Percentiles rank a stretch among this genome's conserved stretches.
phyloP scores from a whole-genome alignment of 2,329 filamentous ascomycete species.

The Plectosphaerella cucumerina region DNA sequence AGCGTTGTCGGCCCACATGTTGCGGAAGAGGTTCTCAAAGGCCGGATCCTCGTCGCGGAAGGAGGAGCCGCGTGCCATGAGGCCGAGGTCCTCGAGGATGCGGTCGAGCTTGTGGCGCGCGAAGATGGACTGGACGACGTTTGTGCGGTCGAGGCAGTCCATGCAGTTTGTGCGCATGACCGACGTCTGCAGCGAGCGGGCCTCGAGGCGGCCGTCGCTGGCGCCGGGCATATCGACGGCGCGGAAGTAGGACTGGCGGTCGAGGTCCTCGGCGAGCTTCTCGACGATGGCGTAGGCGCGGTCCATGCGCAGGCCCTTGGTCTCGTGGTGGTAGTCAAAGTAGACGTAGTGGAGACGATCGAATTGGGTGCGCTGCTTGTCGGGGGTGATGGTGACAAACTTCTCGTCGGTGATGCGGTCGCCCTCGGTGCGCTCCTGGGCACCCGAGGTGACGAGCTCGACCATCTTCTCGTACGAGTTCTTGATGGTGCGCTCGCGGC shows the following conservation, averaged over 20 bases:
- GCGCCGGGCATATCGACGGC: constrained; percentile 79
- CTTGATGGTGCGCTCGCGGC: constrained; percentile 84
- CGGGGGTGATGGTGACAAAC: constrained; percentile 70
- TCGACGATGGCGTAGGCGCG: constrained; percentile 84
- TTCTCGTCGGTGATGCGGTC: constrained; percentile 72
- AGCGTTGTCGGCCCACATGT: constrained; percentile 97
- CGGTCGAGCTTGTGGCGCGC: constrained; percentile 84
- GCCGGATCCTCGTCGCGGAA: constrained; percentile 71
- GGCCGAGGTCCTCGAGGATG: constrained; percentile 79
- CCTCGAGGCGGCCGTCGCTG: constrained; percentile 67
- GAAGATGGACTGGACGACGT: constrained; percentile 96
- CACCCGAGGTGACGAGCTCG: constrained; percentile 65
- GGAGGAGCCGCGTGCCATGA: constrained; percentile 70
- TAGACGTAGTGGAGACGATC: constrained; percentile 94
- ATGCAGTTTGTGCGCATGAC: constrained; percentile 98
- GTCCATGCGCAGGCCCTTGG: constrained; percentile 91
- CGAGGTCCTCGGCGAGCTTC: constrained; percentile 70
- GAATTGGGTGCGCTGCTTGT: constrained; percentile 56
- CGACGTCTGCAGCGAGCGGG: constrained; percentile 76
- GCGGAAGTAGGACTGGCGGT: constrained; percentile 85
- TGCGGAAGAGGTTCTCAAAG: constrained; percentile 92
- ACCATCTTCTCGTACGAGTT: constrained; percentile 92
- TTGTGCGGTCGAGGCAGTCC: constrained; percentile 97
- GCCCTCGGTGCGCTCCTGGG: constrained; percentile 60
- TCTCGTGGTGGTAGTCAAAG: constrained; percentile 98